These are phyloP conservation scores for Diaporthe ilicicola DNA, from an alignment of 2,329 filamentous ascomycete species.

Conservation along the genomic window DNA sequence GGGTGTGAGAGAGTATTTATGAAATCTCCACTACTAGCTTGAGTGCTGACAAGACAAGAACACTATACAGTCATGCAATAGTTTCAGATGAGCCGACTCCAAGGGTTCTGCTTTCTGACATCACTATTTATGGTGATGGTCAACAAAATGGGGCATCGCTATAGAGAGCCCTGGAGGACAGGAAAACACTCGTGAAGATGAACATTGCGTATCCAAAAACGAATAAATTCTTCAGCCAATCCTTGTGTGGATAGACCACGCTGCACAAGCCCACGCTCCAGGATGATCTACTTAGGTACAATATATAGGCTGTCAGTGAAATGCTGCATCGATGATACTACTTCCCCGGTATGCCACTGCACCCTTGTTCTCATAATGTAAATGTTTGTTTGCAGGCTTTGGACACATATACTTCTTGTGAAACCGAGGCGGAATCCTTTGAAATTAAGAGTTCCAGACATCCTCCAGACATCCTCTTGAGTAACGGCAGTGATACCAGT, in stretches of 20 bases:
- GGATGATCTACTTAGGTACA: no score
- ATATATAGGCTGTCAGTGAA: no score
- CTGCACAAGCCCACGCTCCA: no score
- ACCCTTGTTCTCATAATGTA: neutral
- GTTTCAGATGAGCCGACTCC: neutral
- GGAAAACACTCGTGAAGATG: no score
- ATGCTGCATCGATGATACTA: neutral
- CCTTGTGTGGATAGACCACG: neutral
- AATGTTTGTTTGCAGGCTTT: neutral
- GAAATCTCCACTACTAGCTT: neutral
- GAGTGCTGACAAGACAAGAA: neutral
- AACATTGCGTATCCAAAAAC: neutral
- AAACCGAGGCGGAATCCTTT: no score
- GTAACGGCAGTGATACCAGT: no score
- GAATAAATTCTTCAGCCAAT: neutral
- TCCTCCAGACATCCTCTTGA: no score
- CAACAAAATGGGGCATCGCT: neutral
- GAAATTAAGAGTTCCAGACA: no score
- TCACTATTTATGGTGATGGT: no score
- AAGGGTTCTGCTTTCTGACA: neutral
- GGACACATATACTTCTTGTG: neutral
- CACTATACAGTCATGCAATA: no score
- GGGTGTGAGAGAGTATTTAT: neutral
- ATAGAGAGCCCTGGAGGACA: no score
- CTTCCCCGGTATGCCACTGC: neutral